Conservation (phyloP, 176 grass and related monocot species). For the Eragrostis nindensis region DNA sequence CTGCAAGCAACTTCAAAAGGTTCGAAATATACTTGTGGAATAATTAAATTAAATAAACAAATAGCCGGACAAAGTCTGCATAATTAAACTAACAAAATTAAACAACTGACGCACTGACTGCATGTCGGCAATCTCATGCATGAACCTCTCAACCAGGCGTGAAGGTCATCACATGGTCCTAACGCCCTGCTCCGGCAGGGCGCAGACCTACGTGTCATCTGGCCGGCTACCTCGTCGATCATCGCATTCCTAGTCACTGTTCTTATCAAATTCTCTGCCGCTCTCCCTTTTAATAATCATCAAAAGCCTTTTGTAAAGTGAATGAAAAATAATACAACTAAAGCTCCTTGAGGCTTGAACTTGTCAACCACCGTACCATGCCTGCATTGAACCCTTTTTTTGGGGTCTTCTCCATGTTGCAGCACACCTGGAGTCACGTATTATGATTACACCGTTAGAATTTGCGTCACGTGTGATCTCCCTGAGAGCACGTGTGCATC, state of each 20-base stretch:
- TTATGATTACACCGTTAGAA: neutral
- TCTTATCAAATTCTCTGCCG: neutral
- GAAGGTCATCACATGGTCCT: neutral
- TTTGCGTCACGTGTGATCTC: conserved; percentile 21
- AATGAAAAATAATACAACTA: neutral
- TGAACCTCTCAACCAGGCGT: neutral
- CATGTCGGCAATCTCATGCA: neutral
- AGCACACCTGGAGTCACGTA: neutral
- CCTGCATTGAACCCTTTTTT: neutral
- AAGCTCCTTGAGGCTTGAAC: neutral
- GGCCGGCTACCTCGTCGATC: neutral
- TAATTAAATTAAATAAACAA: neutral
- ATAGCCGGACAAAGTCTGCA: neutral
- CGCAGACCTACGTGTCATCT: conserved; percentile 2
- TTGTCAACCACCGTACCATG: neutral
- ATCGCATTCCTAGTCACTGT: conserved; percentile 5
- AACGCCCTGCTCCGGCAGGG: neutral
- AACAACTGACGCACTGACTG: neutral
- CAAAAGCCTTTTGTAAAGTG: neutral
- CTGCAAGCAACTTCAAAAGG: neutral
- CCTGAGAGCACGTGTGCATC: conserved; percentile 13
- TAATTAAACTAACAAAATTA: neutral
- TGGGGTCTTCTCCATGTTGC: neutral
- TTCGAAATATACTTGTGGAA: neutral
- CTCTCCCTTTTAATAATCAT: neutral